Evolutionary conservation across 495 filamentous ascomycete genomes (phyloP).

Genomic region (Pseudomonodictys pantanalensis): DNA sequence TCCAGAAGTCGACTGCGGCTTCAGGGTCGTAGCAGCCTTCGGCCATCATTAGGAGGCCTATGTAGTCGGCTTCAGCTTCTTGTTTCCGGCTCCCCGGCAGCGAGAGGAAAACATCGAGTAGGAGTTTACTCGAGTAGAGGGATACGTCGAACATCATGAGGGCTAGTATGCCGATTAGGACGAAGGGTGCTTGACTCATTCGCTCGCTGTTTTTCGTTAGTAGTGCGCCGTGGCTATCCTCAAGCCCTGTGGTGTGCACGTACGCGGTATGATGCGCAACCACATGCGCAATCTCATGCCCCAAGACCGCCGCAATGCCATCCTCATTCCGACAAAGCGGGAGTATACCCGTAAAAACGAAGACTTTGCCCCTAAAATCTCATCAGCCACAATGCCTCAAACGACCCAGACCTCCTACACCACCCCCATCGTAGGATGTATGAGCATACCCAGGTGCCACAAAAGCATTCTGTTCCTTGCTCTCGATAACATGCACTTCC

Average conservation of each 20-base stretch:
- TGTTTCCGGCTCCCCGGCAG: constrained; percentile 69
- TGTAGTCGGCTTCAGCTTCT: constrained; percentile 79
- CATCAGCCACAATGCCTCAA: constrained; percentile 9
- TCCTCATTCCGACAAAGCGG: constrained; percentile 67
- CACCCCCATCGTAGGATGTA: too few relatives aligned
- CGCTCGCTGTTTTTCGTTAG: constrained; percentile 50
- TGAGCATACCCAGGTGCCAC: constrained; percentile 67
- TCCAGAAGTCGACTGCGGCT: constrained; percentile 72
- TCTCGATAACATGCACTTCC: constrained; percentile 84
- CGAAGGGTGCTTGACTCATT: constrained; percentile 61
- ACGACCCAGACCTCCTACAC: neutral
- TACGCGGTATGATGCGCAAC: constrained; percentile 69
- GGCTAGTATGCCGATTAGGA: constrained; percentile 52
- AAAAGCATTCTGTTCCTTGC: constrained; percentile 72
- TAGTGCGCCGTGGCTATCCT: too few relatives aligned
- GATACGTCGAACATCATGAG: constrained; percentile 53
- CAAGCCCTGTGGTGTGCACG: neutral
- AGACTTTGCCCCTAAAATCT: constrained; percentile 72
- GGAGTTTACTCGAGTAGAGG: constrained; percentile 45
- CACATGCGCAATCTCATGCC: constrained; percentile 94
- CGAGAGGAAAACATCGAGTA: constrained; percentile 62
- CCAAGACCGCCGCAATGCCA: constrained; percentile 78
- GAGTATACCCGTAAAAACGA: constrained; percentile 81
- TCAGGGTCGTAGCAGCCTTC: constrained; percentile 69
- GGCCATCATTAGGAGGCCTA: constrained; percentile 74